These are phyloP conservation scores for Verticillium nubilum DNA, from an alignment of 2,329 filamentous ascomycete genomes.

Conservation along the genomic window DNA sequence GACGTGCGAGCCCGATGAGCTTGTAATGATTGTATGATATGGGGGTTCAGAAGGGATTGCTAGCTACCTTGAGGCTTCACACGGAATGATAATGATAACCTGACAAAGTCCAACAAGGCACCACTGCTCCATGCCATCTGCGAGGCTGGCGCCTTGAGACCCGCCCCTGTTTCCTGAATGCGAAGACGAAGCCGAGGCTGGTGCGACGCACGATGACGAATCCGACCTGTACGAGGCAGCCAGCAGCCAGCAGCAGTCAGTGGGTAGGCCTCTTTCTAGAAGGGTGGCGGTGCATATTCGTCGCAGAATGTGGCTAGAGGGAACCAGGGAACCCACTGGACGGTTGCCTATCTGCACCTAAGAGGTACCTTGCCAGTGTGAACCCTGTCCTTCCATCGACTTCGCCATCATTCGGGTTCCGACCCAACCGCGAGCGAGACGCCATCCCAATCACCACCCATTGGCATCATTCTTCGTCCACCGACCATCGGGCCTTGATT, in stretches of 20 bases:
- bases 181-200: neutral
- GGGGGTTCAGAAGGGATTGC: too few relatives aligned
- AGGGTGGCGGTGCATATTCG: neutral
- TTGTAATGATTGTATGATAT: neutral
- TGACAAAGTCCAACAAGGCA: too few relatives aligned
- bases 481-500: neutral
- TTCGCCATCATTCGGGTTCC: conserved; percentile 2
- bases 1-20: too few relatives aligned
- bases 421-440: neutral
- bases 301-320: neutral
- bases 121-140: too few relatives aligned
- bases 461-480: neutral
- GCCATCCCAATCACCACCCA: neutral
- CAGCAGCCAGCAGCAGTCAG: too few relatives aligned
- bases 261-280: neutral
- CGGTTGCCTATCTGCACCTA: neutral
- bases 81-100: too few relatives aligned
- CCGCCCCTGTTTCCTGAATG: too few relatives aligned
- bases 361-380: neutral
- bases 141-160: too few relatives aligned
- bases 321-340: neutral
- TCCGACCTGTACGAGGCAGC: neutral
- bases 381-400: conserved; percentile 1
- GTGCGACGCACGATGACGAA: neutral
- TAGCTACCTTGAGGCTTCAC: too few relatives aligned